These are phyloP conservation scores for Coniferiporia weirii DNA, from an alignment of 1,284 basidiomycete genomes.

Conservation along the genomic window DNA sequence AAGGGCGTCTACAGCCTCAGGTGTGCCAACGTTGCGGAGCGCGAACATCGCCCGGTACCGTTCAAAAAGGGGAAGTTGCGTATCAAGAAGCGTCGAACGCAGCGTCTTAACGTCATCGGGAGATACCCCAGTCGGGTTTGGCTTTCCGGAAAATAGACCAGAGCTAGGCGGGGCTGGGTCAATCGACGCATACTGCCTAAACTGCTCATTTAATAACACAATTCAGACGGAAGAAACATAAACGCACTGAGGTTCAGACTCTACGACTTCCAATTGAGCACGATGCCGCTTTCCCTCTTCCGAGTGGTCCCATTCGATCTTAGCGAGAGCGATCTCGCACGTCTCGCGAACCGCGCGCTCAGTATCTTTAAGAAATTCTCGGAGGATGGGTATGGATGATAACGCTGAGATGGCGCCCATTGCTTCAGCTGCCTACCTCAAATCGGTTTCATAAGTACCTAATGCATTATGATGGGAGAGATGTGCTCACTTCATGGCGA, in stretches of 20 bases:
- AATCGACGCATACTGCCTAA: slow-evolving; percentile 77
- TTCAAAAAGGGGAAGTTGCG: slow-evolving; percentile 75
- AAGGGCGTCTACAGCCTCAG: slow-evolving; percentile 82
- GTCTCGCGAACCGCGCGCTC: slow-evolving; percentile 90
- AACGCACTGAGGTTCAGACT: slow-evolving; percentile 34
- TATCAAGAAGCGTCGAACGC: slow-evolving; percentile 63
- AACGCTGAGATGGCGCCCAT: slow-evolving; percentile 88
- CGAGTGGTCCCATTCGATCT: slow-evolving; percentile 91
- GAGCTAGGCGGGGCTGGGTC: slow-evolving; percentile 90
- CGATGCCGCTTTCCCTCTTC: slow-evolving; percentile 56
- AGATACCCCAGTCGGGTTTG: slow-evolving; percentile 44
- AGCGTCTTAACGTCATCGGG: slow-evolving; percentile 53
- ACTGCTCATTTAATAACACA: background rate
- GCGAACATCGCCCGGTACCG: slow-evolving; percentile 99
- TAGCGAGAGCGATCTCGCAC: slow-evolving; percentile 94
- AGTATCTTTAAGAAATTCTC: slow-evolving; percentile 68
- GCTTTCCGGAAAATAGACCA: slow-evolving; percentile 47
- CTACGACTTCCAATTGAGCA: slow-evolving; percentile 30
- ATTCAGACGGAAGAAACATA: background rate
- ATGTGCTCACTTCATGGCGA: slow-evolving; percentile 76
- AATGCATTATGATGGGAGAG: background rate
- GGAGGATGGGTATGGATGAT: slow-evolving; percentile 65
- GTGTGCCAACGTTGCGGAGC: slow-evolving; percentile 83
- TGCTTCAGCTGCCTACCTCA: slow-evolving; percentile 85
- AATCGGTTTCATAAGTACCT: background rate